Conservation (phyloP, 345 rosid genomes). For the Populus deltoides region DNA sequence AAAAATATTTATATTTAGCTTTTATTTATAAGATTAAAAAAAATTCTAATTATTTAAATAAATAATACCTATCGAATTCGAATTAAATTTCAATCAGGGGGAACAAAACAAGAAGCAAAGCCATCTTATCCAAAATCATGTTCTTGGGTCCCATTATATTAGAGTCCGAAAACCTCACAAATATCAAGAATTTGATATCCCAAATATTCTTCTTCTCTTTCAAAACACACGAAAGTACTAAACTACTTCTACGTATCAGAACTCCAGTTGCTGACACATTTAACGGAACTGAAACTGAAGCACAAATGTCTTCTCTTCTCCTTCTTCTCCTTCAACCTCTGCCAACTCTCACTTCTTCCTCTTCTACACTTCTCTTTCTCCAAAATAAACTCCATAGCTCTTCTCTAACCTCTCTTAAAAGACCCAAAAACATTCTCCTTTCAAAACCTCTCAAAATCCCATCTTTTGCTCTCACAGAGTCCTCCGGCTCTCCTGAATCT, state of each 20-base stretch:
- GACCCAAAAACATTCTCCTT: slow-evolving; percentile 20
- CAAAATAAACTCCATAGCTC: slow-evolving; percentile 19
- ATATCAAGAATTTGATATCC: neutral
- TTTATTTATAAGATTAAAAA: too few relatives aligned
- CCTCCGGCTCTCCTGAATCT: slow-evolving; percentile 54
- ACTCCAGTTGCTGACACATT: slow-evolving; percentile 1
- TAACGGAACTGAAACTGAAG: neutral
- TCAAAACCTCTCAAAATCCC: slow-evolving; percentile 38
- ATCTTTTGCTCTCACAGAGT: slow-evolving; percentile 56
- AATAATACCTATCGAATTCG: too few relatives aligned
- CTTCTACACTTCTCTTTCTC: slow-evolving; percentile 24
- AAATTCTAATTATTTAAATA: too few relatives aligned
- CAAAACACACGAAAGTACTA: too few relatives aligned
- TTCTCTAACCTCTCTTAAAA: slow-evolving; percentile 26
- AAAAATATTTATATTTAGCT: too few relatives aligned
- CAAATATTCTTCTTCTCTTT: neutral
- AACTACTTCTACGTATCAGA: neutral
- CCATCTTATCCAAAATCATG: neutral
- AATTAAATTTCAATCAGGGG: too few relatives aligned
- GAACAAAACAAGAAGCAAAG: neutral
- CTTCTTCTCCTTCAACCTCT: slow-evolving; percentile 38
- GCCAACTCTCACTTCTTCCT: slow-evolving; percentile 22
- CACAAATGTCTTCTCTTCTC: slow-evolving; percentile 44
- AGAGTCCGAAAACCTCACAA: neutral
- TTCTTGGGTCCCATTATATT: too few relatives aligned